Base-by-base conservation (phyloP, 331 rosid genomes). In the Rhamnella rubrinervis region DNA sequence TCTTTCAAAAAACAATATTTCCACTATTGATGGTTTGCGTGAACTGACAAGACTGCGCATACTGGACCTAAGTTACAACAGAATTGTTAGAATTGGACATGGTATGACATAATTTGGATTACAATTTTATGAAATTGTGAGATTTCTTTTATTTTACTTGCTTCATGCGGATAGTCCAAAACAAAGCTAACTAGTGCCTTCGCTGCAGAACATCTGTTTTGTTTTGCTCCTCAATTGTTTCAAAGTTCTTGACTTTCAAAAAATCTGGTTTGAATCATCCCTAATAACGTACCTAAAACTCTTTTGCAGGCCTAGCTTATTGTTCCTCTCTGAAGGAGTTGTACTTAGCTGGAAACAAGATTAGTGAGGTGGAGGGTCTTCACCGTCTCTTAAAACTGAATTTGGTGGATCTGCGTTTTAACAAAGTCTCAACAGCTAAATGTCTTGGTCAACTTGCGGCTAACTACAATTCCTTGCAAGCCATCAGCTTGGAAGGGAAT, bases 401-500 rank as follows among this genome's bases (percentile, higher is more conserved):
- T 17, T 74, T 91, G 65, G 79, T 91, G 74, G 96, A 95, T 81
- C 84, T 95, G 59, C 93, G 97, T n/a, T 87, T 82, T 37, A 95
- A 95, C 82, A 91, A 91, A 75, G 80, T 95, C 68, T 95, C 97
- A 8, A 95, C 97, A 13, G 82, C 87, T 18, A 95, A 95, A 76
- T 87, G 96, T 71, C 91, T 95, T 13, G 97, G 96, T 66, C 99
- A 91, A 62, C 96, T 91, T 59, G 99, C 97, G n/a, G 96, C 99
- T 47, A 89, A 87, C 82, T 95, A 89, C 67, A 85, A 74, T 67
- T 91, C 97, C 51, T 72, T 91, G 84, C 97, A 87, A 83, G 96
- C 90, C 68, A 87, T 95, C 75, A 86, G 91, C 84, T 77, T 95
- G 85, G 96, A 89, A 61, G 97, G 99, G 62, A 89, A 89, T 85